Evolutionary conservation across 2,329 filamentous ascomycete species (phyloP).

Genomic region (Aspergillus thermomutatus): DNA sequence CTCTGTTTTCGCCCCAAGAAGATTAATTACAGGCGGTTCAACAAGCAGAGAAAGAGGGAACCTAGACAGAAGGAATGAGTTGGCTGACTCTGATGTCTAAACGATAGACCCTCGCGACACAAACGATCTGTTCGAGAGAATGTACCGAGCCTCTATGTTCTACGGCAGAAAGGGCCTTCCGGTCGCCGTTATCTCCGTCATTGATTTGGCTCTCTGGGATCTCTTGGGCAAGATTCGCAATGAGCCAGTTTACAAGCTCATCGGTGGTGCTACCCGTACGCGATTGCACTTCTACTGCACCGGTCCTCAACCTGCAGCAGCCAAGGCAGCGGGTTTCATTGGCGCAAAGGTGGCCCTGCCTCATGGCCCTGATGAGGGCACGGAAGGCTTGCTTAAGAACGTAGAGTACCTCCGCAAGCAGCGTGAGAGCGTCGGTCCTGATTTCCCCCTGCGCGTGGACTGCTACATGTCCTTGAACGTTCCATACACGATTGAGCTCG

Average conservation of each 20-base stretch:
- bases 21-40: not conserved
- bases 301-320: constrained; percentile 75
- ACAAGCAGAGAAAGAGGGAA: not conserved
- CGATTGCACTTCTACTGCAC: constrained; percentile 92
- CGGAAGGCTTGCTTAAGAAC: constrained; percentile 79
- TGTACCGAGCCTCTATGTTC: constrained; percentile 96
- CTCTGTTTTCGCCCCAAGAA: not conserved
- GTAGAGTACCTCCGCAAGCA: constrained; percentile 84
- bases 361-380: constrained; percentile 84
- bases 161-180: constrained; percentile 91
- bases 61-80: not conserved
- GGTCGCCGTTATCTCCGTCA: constrained; percentile 87
- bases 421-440: constrained; percentile 76
- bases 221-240: constrained; percentile 84
- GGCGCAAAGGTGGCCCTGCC: constrained; percentile 88
- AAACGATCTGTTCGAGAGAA: constrained; percentile 90
- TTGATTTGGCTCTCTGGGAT: constrained; percentile 91
- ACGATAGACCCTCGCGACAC: constrained; percentile 78
- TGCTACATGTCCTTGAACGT: constrained; percentile 98
- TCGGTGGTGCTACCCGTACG: constrained; percentile 83
- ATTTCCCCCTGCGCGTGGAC: constrained; percentile 92
- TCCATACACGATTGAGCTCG: constrained; percentile 86
- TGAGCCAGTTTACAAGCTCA: constrained; percentile 91
- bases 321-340: constrained; percentile 83
- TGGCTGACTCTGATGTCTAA: not conserved